Evolutionary conservation across 345 rosid species (phyloP).

Genomic region (Melaleuca alternifolia): DNA sequence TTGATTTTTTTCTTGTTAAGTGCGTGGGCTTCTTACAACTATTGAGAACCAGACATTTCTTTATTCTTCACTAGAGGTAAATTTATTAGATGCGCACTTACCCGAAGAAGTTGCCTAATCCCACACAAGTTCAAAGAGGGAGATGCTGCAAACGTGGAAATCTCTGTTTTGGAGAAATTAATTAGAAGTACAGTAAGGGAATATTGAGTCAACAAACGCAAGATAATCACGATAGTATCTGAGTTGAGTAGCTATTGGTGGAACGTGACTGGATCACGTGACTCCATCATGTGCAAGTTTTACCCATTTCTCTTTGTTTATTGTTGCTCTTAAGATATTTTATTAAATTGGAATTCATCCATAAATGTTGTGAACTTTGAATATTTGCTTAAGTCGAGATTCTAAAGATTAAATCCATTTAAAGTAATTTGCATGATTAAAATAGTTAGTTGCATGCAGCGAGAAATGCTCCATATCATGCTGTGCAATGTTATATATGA

Average conservation of each 20-base stretch:
- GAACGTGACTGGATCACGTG: not conserved
- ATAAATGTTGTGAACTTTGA: not conserved
- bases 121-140: not conserved
- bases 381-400: not conserved
- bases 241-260: not conserved
- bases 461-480: not conserved
- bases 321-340: not conserved
- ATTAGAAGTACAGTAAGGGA: not conserved
- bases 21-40: not conserved
- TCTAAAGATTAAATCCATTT: not conserved
- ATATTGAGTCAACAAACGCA: not conserved
- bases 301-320: not conserved
- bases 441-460: not conserved
- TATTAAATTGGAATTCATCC: not conserved
- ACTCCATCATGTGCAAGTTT: not conserved
- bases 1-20: not conserved
- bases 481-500: not conserved
- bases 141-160: not conserved
- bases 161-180: not conserved
- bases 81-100: not conserved
- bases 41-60: not conserved
- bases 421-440: not conserved
- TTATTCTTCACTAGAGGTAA: not conserved
- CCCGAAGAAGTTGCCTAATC: not conserved
- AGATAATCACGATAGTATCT: not conserved